Percentiles rank a stretch among this genome's conserved stretches.
phyloP scores from a whole-genome alignment of 1,139 yeast species.

The Taphrina deformans region DNA sequence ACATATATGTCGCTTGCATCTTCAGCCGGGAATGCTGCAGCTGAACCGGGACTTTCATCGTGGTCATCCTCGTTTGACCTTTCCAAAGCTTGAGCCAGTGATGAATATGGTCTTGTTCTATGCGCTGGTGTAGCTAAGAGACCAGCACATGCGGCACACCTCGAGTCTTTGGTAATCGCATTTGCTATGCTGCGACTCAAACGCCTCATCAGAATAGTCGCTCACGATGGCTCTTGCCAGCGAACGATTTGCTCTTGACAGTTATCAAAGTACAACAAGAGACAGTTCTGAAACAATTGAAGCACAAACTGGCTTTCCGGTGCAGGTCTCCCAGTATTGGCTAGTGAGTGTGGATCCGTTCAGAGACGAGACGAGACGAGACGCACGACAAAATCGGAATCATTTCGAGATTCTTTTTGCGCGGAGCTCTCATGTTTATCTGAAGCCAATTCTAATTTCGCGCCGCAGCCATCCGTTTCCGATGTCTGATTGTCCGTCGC shows the following conservation, averaged over 20 bases:
- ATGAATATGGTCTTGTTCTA: background rate
- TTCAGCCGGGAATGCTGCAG: conserved; percentile 5
- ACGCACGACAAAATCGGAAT: too few relatives aligned
- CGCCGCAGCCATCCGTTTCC: background rate
- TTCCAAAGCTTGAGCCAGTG: background rate
- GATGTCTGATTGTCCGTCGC: too few relatives aligned
- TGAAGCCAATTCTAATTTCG: background rate
- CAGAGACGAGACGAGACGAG: too few relatives aligned
- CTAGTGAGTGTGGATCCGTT: too few relatives aligned
- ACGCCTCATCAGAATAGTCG: conserved; percentile 8
- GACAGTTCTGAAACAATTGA: too few relatives aligned
- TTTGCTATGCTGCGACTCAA: background rate
- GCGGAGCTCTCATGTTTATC: background rate
- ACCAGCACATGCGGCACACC: background rate
- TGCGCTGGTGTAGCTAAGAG: background rate
- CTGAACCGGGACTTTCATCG: background rate
- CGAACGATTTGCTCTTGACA: too few relatives aligned
- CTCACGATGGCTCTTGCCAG: too few relatives aligned
- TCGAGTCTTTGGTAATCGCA: background rate
- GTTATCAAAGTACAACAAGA: too few relatives aligned
- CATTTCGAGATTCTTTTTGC: background rate
- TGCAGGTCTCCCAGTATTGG: too few relatives aligned
- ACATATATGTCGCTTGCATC: background rate
- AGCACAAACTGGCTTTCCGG: too few relatives aligned
- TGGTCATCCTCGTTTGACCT: background rate